Evolutionary conservation across 495 filamentous ascomycete genomes (phyloP), one percentile per base, ranked within the genome.

Genomic region (Parathielavia hyrcaniae): DNA sequence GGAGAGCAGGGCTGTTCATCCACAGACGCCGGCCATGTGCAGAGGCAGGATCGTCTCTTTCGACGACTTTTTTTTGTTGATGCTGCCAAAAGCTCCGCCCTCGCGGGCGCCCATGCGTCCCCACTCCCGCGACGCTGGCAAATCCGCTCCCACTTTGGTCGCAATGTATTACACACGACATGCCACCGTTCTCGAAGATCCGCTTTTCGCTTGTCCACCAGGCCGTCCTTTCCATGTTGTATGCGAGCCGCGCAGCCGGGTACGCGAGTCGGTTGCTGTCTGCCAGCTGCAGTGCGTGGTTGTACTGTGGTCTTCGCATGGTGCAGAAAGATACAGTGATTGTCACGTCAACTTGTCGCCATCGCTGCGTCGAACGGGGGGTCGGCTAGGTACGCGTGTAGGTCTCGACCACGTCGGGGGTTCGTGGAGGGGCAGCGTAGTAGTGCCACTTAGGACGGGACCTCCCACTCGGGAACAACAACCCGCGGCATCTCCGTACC

Each of bases 71-170:
- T n/a, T n/a, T n/a, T n/a, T n/a, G n/a, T n/a, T n/a, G n/a, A n/a
- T n/a, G 45, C 52, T 50, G 58, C 43, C 49, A 41, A 14, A 45
- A 32, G 16, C 51, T 53, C 51, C 26, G 51, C 20, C 52, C 17
- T 22, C 52, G 3, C 6, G 26, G 34, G 46, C 32, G 32, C 50
- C 59, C 54, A 57, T 53, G 53, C 39, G 53, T 45, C 58, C 60
- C 53, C 57, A 34, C 60, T 62, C 55, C 66, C 67, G n/a, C n/a
- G 65, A 60, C 67, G 61, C 67, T 64, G 58, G 57, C 26, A 12
- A 45, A 60, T n/a, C 50, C 55, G 49, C 26, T 46, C 58, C 50
- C 44, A 51, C 53, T 32, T 58, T 20, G 56, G 58, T 57, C 58
- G 50, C 50, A 58, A 57, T 60, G 62, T 53, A 64, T 64, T 61